Conservation (phyloP, 1,284 basidiomycete species). For the Waitea zeae region DNA sequence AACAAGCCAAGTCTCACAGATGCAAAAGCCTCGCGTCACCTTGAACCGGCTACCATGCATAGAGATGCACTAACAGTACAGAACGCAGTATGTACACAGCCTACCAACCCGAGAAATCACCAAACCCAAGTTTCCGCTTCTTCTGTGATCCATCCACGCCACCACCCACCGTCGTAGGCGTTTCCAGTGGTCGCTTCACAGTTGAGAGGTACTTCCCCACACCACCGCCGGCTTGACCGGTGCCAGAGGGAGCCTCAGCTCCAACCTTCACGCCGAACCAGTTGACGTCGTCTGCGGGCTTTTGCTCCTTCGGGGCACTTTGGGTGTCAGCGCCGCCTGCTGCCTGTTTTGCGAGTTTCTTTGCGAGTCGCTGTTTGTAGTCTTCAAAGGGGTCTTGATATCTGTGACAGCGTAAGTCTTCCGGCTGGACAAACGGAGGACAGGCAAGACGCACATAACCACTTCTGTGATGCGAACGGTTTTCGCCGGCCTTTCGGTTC, state of each 20-base stretch:
- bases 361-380: conserved; percentile 60
- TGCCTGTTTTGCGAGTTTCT: conserved; percentile 54
- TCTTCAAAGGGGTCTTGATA: conserved; percentile 79
- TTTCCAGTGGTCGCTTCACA: conserved; percentile 26
- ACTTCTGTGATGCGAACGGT: conserved; percentile 66
- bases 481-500: conserved; percentile 76
- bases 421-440: conserved; percentile 1
- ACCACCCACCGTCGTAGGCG: too few relatives aligned
- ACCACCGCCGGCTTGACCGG: conserved; percentile 12
- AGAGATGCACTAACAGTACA: conserved; percentile 1
- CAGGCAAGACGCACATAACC: conserved; percentile 37
- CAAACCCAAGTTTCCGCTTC: conserved; percentile 64
- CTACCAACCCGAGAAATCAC: conserved; percentile 62
- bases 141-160: too few relatives aligned
- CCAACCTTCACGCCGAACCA: conserved; percentile 77
- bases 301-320: conserved; percentile 19
- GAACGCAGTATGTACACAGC: neutral
- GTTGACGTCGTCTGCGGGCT: conserved; percentile 45
- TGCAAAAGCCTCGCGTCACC: too few relatives aligned
- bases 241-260: conserved; percentile 12
- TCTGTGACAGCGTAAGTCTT: conserved; percentile 16
- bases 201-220: conserved; percentile 41
- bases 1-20: too few relatives aligned
- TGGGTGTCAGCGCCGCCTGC: conserved; percentile 26
- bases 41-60: conserved; percentile 2